Conservation (phyloP, 176 grass and related monocot genomes). For the Aechmea fasciata region DNA sequence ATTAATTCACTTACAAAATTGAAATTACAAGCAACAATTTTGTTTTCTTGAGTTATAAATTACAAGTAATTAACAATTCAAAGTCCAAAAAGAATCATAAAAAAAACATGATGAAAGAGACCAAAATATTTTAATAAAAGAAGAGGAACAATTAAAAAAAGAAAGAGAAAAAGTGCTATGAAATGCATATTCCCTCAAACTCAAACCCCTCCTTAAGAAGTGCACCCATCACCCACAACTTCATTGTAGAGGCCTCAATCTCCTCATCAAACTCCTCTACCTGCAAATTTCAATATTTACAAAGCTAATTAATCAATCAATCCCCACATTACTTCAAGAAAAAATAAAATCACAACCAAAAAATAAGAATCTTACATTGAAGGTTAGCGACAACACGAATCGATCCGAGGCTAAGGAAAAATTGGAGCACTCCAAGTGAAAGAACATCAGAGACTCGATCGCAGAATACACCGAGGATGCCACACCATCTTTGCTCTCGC, state of each 20-base stretch:
- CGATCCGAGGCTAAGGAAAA: conserved; percentile 30
- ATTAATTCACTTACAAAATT: no score
- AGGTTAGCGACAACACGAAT: conserved; percentile 41
- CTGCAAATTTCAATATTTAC: conserved; percentile 15
- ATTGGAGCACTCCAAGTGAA: conserved; percentile 63
- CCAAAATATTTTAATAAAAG: neutral
- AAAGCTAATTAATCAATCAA: neutral
- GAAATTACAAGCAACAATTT: no score
- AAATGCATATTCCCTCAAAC: neutral
- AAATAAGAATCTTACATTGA: conserved; percentile 35
- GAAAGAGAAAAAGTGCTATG: neutral
- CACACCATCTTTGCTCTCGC: conserved; percentile 30
- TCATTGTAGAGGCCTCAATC: conserved; percentile 28
- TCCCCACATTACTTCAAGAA: neutral
- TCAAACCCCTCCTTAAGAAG: conserved; percentile 43
- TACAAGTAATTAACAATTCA: neutral
- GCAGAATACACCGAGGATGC: conserved; percentile 55
- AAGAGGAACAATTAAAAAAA: neutral
- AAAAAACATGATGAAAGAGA: neutral
- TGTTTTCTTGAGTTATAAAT: neutral
- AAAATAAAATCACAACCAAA: neutral
- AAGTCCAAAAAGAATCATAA: neutral
- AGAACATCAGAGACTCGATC: conserved; percentile 48
- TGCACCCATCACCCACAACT: conserved; percentile 39
- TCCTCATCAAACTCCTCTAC: conserved; percentile 14